phyloP scores from a whole-genome alignment of 306 rosid species.

The Spatholobus suberectus region DNA sequence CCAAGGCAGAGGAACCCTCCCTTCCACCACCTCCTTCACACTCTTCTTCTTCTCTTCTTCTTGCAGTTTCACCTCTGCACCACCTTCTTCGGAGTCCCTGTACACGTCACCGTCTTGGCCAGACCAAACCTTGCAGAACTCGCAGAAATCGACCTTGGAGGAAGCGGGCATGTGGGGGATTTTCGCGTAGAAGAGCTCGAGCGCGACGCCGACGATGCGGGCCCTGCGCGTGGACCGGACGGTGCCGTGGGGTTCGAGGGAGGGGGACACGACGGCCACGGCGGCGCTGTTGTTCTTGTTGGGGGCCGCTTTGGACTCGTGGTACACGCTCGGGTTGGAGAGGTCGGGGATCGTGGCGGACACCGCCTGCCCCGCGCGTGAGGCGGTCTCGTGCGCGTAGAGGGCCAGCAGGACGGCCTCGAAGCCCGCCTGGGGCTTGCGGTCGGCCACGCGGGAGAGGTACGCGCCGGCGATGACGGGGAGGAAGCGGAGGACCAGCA shows the following conservation, averaged over 20 bases:
- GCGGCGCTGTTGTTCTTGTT: conserved; percentile 51
- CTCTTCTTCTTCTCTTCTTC: background rate
- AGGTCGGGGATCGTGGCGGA: conserved; percentile 66
- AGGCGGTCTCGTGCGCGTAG: conserved; percentile 70
- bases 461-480: conserved; percentile 69
- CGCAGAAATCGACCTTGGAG: conserved; percentile 72
- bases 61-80: background rate
- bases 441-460: conserved; percentile 61
- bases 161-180: conserved; percentile 47
- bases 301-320: conserved; percentile 46
- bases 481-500: conserved; percentile 71
- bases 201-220: conserved; percentile 65
- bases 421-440: conserved; percentile 73
- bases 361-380: conserved; percentile 62
- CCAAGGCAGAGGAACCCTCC: conserved; percentile 74
- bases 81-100: background rate
- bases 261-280: conserved; percentile 52
- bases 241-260: conserved; percentile 73
- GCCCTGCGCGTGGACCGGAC: conserved; percentile 73
- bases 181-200: conserved; percentile 63
- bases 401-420: conserved; percentile 80
- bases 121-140: conserved; percentile 67
- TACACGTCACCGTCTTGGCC: conserved; percentile 55
- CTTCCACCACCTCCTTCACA: conserved; percentile 21
- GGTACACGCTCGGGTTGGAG: conserved; percentile 65